Evolutionary conservation across 768 basidiomycete species (phyloP), one percentile per base, ranked within the genome.

Genomic region (Suillus bovinus): DNA sequence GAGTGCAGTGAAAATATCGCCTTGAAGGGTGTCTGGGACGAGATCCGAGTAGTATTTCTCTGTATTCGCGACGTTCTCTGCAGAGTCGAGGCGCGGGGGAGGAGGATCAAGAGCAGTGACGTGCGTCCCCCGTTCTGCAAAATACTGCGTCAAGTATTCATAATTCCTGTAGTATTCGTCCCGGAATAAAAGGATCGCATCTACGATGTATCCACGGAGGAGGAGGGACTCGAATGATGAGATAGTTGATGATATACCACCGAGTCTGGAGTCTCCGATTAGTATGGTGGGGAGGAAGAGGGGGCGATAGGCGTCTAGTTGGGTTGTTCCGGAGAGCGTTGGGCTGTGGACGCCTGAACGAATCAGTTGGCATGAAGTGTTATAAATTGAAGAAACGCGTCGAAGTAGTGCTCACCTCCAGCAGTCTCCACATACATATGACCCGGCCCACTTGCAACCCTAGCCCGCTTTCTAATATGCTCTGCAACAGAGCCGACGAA

Each of bases 361-460:
- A 46, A 60, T 61, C 36, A 16, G 36, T 44, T 20, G 22, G 61
- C 16, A 9, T 17, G 57, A 36, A 49, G 60, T 65, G 61, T 58
- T 58, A 16, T 22, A 16, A 16, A 11, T 46, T 22, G 7, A 42
- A 20, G 41, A 42, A 9, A 53, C 55, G 59, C 58, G 62, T 59
- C 11, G 38, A 29, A 13, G 16, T 7, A 67, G 67, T n/a, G 67
- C 86, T 81, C 74, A 94, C 96, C 96, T 85, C 96, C 96, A 16
- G 96, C 96, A 10, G 96, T 96, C 76, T 99, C 96, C 52, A 98
- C 77, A 69, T 90, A 98, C 81, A 95, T 83, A 68, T 89, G 84
- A 3, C 82, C 79, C 14, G 67, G 68, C 11, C 68, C 68, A 3
- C 61, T 66, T 24, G 68, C 56, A 5, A 71, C 66, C 39, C 34